Conservation (phyloP, 768 basidiomycete species). For the Suillus luteus region DNA sequence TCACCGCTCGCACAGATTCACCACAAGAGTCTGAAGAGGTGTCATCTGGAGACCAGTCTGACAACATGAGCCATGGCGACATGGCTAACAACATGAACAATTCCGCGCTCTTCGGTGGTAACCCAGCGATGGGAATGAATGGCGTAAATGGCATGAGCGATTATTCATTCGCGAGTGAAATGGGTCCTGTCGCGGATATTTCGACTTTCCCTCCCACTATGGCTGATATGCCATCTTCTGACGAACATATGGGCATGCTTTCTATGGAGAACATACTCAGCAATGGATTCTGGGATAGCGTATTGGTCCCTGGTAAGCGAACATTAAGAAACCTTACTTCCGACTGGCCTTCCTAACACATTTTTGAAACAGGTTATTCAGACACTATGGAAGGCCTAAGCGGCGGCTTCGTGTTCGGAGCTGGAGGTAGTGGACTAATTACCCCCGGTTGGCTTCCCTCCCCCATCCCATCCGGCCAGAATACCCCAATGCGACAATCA, state of each 20-base stretch:
- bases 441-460: conserved; percentile 70
- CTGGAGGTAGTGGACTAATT: conserved; percentile 81
- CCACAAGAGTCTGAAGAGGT: conserved; percentile 29
- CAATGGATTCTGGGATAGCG: conserved; percentile 84
- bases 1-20: conserved; percentile 50
- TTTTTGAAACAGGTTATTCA: conserved; percentile 58
- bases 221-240: conserved; percentile 51
- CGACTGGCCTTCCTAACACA: conserved; percentile 12
- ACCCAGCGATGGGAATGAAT: conserved; percentile 23
- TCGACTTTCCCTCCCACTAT: conserved; percentile 89
- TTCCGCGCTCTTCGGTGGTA: conserved; percentile 19
- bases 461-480: conserved; percentile 59
- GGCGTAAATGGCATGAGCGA: conserved; percentile 41
- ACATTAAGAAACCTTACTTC: conserved; percentile 2
- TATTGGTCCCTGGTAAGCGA: conserved; percentile 78
- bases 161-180: conserved; percentile 78
- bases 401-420: conserved; percentile 85
- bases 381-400: conserved; percentile 81
- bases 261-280: conserved; percentile 85
- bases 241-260: conserved; percentile 48
- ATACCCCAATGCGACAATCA: conserved; percentile 39
- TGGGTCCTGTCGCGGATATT: conserved; percentile 82
- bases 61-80: conserved; percentile 25
- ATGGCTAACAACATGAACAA: conserved; percentile 27
- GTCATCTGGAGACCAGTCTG: conserved; percentile 24